Base-by-base conservation (phyloP, 192 early-diverging fungal genomes). In the Lobosporangium transversale region DNA sequence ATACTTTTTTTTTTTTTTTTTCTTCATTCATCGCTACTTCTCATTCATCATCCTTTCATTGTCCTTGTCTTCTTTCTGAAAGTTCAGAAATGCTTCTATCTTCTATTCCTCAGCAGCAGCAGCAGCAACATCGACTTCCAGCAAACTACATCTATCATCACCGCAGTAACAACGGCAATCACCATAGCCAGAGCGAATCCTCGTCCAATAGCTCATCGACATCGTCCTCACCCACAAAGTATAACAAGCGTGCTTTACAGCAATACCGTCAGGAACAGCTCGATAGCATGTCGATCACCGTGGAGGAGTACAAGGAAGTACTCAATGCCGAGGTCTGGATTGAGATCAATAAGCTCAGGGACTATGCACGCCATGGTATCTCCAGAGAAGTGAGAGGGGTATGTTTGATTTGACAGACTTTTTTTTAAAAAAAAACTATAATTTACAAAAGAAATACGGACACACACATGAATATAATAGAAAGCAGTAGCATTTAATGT, bases 241-340 rank as follows among this genome's bases (percentile, higher is more conserved):
- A 76, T 64, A 62, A 67, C 47, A 76, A 76, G 63, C 71, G 71
- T 14, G 53, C 64, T 1, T 18, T 76, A 52, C 71, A 76, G 47
- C 71, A 76, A 37, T 66, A 61, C 35, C 71, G 71, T 20, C 71
- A 76, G 47, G 71, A 67, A 43, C 71, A 67, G 20, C 52, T 76
- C 6, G 71, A 76, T 27, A 67, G 58, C 52, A 81, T 78, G 80
- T 78, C 80, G 8, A 78, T 85, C 61, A 55, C 73, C 56, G 81
- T 87, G 29, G 86, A 88, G 62, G 93, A 95, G 49, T 91, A 89
- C 73, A 81, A 82, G 60, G 91, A 94, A 33, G 86, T 93, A 37
- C 85, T 93, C 47, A 87, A 92, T 64, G 86, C 93, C 11, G 93
- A 94, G 69, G 90, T 92, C 17, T 87, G 89, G 78, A 84, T 97